Base-by-base conservation (phyloP, 129 eudicot species). In the Lactuca sativa region DNA sequence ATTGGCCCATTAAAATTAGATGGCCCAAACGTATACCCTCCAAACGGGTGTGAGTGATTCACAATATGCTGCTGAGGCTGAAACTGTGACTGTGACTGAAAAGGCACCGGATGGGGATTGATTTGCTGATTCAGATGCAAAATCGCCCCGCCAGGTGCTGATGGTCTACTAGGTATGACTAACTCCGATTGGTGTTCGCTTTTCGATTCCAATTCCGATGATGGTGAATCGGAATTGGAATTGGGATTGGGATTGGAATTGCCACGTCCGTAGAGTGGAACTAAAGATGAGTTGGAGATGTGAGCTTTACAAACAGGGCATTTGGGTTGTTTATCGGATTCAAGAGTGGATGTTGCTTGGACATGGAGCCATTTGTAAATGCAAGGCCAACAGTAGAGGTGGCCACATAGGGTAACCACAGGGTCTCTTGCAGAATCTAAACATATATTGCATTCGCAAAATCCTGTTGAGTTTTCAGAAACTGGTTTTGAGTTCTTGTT, bases 351-450 rank as follows among this genome's bases (percentile, higher is more conserved):
- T 64, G 66, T 83, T 67, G 66, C 81, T 66, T 84, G 81, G 14
- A 83, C 86, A 52, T 86, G 82, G 64, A 92, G 89, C 98, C 98
- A 92, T 66, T 82, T 84, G 83, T 86, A 88, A 49, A 92, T 92
- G 75, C 97, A 92, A 32, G 96, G 95, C 96, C 97, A 92, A 51
- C 96, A 92, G 68, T 92, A 92, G 25, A 92, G 82, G 67, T 92
- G 97, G 61, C 97, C 97, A n/a, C 97, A 92, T 21, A 92, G 83
- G 64, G 96, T 88, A 63, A 92, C 96, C 34, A 92, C 88, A 8
- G 97, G 97, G 56, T 92, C 97, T 54, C 82, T 79, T 41, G 89
- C 92, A 0, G 96, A 78, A 62, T 88, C 97, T 70, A 92, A 69
- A 75, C 97, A 92, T 37, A 92, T 92, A 72, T 84, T 88, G 87